Evolutionary conservation across 1,284 basidiomycete genomes (phyloP).

Genomic region (Cystobasidium sp.): DNA sequence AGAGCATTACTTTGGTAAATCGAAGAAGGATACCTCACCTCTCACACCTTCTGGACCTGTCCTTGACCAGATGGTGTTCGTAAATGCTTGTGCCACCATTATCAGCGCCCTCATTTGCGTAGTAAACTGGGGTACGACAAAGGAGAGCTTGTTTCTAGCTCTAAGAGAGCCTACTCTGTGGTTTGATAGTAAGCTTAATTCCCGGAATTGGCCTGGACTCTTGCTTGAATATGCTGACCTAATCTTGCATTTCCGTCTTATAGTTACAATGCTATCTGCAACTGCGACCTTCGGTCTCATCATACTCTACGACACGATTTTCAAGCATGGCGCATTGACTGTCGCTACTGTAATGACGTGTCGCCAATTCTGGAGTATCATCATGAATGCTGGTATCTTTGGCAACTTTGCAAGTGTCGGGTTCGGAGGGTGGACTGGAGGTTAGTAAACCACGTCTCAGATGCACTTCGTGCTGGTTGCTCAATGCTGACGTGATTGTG

Average conservation of each 20-base stretch:
- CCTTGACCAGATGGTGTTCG: constrained; percentile 52
- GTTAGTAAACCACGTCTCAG: neutral
- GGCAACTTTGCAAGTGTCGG: constrained; percentile 50
- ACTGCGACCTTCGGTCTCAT: constrained; percentile 50
- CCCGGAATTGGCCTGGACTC: neutral
- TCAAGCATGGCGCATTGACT: constrained; percentile 46
- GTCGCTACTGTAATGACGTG: constrained; percentile 9
- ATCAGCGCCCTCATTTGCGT: constrained; percentile 46
- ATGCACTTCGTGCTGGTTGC: neutral
- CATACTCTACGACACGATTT: constrained; percentile 51
- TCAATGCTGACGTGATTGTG: neutral
- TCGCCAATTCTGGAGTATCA: constrained; percentile 52
- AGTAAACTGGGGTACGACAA: constrained; percentile 32
- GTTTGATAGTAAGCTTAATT: constrained; percentile 31
- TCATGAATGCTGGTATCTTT: constrained; percentile 52
- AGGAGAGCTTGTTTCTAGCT: constrained; percentile 26
- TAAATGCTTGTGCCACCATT: constrained; percentile 47
- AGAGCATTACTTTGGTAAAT: constrained; percentile 51
- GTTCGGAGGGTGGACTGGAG: constrained; percentile 43
- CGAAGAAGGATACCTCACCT: constrained; percentile 45
- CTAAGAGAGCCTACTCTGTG: constrained; percentile 15
- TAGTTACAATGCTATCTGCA: constrained; percentile 48
- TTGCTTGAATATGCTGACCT: neutral
- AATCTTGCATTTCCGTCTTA: neutral
- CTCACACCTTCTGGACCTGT: constrained; percentile 50